Evolutionary conservation across 108 stramenopile species (phyloP).

Genomic region (Nitzschia sp.): DNA sequence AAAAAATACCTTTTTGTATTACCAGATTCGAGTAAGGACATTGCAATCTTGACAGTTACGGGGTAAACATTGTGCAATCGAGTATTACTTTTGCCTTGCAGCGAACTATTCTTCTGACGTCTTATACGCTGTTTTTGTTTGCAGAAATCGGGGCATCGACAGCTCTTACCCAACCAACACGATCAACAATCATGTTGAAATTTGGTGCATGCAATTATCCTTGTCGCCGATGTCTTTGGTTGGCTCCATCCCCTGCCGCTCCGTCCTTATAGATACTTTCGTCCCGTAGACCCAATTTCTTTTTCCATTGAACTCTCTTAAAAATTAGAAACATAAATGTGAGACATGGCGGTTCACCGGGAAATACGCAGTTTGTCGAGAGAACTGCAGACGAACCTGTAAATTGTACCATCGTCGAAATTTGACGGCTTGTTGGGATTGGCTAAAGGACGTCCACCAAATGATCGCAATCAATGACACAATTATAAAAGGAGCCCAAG

Average conservation of each 20-base stretch:
- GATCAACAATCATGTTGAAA: too few species aligned
- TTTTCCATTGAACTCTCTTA: conserved; percentile 40
- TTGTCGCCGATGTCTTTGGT: conserved; percentile 45
- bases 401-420: conserved; percentile 43
- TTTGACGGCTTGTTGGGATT: conserved; percentile 22
- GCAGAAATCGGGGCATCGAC: too few species aligned
- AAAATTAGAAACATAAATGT: conserved; percentile 1
- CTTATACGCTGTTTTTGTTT: too few species aligned
- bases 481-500: conserved; percentile 38
- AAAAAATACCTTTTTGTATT: conserved; percentile 24
- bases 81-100: too few species aligned
- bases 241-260: conserved; percentile 55
- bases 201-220: conserved; percentile 25
- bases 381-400: conserved; percentile 25
- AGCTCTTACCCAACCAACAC: too few species aligned
- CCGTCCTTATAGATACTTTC: conserved; percentile 40
- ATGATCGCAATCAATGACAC: conserved; percentile 5
- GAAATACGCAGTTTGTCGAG: too few species aligned
- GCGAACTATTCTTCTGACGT: too few species aligned
- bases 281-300: conserved; percentile 48
- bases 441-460: conserved; percentile 33
- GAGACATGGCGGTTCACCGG: background rate
- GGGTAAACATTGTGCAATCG: conserved; percentile 27
- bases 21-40: conserved; percentile 33
- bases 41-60: conserved; percentile 38